Base-by-base conservation (phyloP, 768 basidiomycete species). In the Kwoniella newhampshirensis region DNA sequence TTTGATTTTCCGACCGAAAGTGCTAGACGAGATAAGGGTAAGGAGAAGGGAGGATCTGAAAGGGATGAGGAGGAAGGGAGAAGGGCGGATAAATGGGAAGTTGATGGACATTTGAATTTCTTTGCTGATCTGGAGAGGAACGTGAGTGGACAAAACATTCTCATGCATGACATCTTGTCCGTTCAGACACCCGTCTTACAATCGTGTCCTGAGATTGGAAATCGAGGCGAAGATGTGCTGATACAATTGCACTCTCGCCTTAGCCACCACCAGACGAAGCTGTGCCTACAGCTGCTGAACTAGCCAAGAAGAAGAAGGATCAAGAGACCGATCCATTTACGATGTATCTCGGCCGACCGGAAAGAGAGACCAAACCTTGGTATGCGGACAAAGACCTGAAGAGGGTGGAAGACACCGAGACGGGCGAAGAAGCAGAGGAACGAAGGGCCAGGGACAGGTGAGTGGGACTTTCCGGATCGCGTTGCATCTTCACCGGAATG, bases 341-440 rank as follows among this genome's bases (percentile, higher is more conserved):
- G 18, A 75, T 78, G 71, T 78, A 77, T 54, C 70, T 78, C 35
- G 58, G 59, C 35, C 56, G 73, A 53, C 76, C 76, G 11, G 72
- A 71, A 6, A 59, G 63, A 25, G 76, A 77, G 60, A 75, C 75
- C 1, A 75, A 76, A 40, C 76, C 76, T 3, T 78, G 77, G 77
- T 78, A 78, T 48, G 64, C 73, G 18, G 73, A 75, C 59, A 46
- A 49, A 15, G 71, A 75, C 11, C 56, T 77, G 23, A 65, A 65
- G 37, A 62, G 66, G 13, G 56, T 62, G 12, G 72, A 76, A 28
- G 77, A 78, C 27, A 64, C 64, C 45, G 67, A 70, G 39, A 63
- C 60, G 8, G 71, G 70, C 2, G 72, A 75, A 42, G 76, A 75
- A 23, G 71, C 75, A 25, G 75, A 75, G 26, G 50, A 61, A 6